Evolutionary conservation across 768 basidiomycete genomes (phyloP).

Genomic region (Candolleomyces aberdarensis): DNA sequence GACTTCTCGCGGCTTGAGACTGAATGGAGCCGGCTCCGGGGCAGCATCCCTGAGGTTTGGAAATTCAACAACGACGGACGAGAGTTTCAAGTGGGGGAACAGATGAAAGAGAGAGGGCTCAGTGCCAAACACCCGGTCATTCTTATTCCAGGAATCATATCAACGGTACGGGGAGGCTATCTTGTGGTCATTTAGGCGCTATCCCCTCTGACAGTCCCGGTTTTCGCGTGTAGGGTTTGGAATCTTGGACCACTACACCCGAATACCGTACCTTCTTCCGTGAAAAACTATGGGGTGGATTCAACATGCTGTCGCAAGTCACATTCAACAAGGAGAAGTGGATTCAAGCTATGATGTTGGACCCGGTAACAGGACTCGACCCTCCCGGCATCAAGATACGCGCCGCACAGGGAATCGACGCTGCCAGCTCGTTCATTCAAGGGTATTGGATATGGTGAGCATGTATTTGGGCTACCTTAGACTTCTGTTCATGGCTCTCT

Average conservation of each 20-base stretch:
- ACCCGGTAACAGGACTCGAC: slow-evolving; percentile 89
- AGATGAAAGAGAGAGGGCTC: slow-evolving; percentile 60
- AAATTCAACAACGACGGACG: slow-evolving; percentile 78
- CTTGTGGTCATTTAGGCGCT: not conserved
- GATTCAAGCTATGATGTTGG: slow-evolving; percentile 88
- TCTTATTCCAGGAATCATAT: slow-evolving; percentile 87
- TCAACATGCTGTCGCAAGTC: slow-evolving; percentile 79
- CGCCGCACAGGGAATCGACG: slow-evolving; percentile 90
- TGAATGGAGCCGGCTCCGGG: slow-evolving; percentile 68
- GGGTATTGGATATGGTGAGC: slow-evolving; percentile 93
- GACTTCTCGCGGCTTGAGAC: slow-evolving; percentile 66
- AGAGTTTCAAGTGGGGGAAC: slow-evolving; percentile 76
- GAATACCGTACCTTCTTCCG: slow-evolving; percentile 89
- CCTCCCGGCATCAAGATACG: slow-evolving; percentile 82
- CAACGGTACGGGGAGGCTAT: slow-evolving; percentile 53
- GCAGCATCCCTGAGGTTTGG: slow-evolving; percentile 76
- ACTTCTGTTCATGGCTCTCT: not conserved
- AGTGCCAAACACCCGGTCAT: slow-evolving; percentile 76
- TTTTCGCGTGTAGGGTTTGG: slow-evolving; percentile 54
- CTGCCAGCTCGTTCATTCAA: slow-evolving; percentile 80
- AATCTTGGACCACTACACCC: slow-evolving; percentile 89
- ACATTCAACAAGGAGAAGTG: slow-evolving; percentile 85
- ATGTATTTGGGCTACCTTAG: not conserved
- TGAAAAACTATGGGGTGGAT: slow-evolving; percentile 80
- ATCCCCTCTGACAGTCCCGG: not conserved